Base-by-base conservation (phyloP, 2,329 filamentous ascomycete species). In the Fusarium luffae region DNA sequence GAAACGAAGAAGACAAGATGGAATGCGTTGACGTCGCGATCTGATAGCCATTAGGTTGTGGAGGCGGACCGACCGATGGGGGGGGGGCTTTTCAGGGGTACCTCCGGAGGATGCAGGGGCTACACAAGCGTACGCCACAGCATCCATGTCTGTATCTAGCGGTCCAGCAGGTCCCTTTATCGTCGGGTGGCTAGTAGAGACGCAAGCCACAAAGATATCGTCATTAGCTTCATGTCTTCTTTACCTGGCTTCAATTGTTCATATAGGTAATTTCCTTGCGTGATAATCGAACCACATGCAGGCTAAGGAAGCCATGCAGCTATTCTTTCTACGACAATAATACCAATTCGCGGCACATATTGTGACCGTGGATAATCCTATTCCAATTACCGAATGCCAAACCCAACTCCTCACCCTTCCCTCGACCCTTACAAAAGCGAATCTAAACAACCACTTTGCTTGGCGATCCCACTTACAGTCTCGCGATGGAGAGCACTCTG, bases 11-110 rank as follows among this genome's bases (percentile, higher is more conserved):
- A 25, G 62, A 46, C 19, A 65, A 46, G 54, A 42, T 60, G 68
- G 68, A 71, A 71, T 70, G 68, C 48, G 63, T 69, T 68, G 58
- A 71, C 63, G 59, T 70, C 68, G 68, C 54, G 63, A 52, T 52
- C 44, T n/a, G 49, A 65, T 64, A 60, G 34, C 58, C 44, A 59
- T 68, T 63, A 59, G 44, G 46, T 63, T 64, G 51, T 69, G 63
- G 59, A 68, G 50, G 46, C 46, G 54, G 63, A 63, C 43, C 50
- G 63, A 67, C 51, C 37, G 46, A 54, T 66, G 66, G 41, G 46
- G 28, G 46, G 28, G 63, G 63, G 50, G 49, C 44, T 52, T 70
- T 71, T 71, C 68, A 70, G 68, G 68, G 68, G 68, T 71, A 61
- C 63, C 63, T 60, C 51, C 51, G 28, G 41, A 49, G 40, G 68